phyloP scores from a whole-genome alignment of 139 green algal genomes.

The Raphidocelis subcapitata region DNA sequence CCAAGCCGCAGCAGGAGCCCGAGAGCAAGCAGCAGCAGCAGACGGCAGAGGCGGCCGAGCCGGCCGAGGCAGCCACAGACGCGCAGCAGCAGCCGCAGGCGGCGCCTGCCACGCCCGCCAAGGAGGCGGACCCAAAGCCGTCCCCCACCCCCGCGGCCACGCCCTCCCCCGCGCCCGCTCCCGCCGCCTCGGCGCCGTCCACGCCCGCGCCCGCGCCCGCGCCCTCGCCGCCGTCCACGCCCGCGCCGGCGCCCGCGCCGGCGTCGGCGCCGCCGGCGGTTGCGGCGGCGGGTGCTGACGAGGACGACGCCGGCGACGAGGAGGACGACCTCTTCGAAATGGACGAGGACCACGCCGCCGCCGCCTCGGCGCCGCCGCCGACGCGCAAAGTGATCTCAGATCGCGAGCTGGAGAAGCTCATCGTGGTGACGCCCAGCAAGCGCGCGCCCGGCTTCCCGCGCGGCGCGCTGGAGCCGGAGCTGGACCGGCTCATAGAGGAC shows the following conservation, averaged over 20 bases:
- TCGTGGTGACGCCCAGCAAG: slow-evolving; percentile 54
- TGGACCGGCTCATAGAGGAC: slow-evolving; percentile 74
- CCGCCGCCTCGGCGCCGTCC: no score
- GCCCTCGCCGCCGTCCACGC: no score
- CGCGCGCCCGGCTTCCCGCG: no score
- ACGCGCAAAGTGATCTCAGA: slow-evolving; percentile 64
- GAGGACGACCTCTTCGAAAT: slow-evolving; percentile 75
- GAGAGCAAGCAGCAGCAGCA: neutral
- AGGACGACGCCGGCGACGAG: slow-evolving; percentile 40
- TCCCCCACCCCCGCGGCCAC: no score
- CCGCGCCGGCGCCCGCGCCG: neutral
- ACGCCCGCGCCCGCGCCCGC: no score
- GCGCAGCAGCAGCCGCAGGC: no score
- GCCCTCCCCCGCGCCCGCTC: no score
- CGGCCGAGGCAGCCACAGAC: no score
- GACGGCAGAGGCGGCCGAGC: no score
- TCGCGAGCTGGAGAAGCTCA: slow-evolving; percentile 76
- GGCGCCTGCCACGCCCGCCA: slow-evolving; percentile 13
- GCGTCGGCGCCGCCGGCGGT: no score
- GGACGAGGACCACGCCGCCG: slow-evolving; percentile 52
- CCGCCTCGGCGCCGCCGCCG: slow-evolving; percentile 8
- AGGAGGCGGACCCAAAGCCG: no score
- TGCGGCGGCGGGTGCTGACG: neutral
- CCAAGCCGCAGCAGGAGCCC: neutral
- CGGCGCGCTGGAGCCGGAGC: slow-evolving; percentile 4